Base-by-base conservation (phyloP, 225 moss, liverwort and hornwort species). In the Bryum argenteum region DNA sequence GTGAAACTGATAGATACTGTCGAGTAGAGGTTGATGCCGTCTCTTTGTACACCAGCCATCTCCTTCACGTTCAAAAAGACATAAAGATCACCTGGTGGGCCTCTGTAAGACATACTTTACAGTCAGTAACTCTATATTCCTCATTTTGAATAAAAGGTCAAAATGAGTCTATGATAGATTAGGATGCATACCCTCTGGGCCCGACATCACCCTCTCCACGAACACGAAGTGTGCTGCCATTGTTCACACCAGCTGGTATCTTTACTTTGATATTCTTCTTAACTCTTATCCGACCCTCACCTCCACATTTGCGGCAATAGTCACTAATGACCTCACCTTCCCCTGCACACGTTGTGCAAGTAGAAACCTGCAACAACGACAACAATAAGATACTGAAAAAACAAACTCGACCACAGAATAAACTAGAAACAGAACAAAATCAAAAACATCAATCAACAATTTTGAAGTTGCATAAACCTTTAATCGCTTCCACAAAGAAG, bases 231-330 rank as follows among this genome's bases (percentile, higher is more conserved):
- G 94, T 98, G 81, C 97, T 98, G 56, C 97, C 94, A 75, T 88
- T 87, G 71, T 94, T 94, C 52, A 98, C 97, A 63, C 97, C 97
- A 42, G 97, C 89, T 77, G 97, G 97, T 67, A 98, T 94, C 85
- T 98, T 98, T 50, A 98, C 97, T 78, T 94, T 98, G 50, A 98
- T 94, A 57, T 71, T 98, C 79, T 98, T 98, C 62, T 92, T 98
- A 42, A 98, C 71, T 53, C 92, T 84, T 63, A 92, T 78, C 28
- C 94, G 87, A 52, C 97, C 97, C 90, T 94, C 97, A 24, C 97
- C 97, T 67, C 94, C 94, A 83, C 97, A 98, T 79, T 94, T 98
- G 50, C 94, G 90, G 75, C 97, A 98, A 66, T 91, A 98, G 75
- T 94, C 97, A 65, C 92, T 88, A 57, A 94, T 94, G 20, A 98